Evolutionary conservation across 1,139 yeast species (phyloP).

Genomic region (Insectozyma bohioensis): DNA sequence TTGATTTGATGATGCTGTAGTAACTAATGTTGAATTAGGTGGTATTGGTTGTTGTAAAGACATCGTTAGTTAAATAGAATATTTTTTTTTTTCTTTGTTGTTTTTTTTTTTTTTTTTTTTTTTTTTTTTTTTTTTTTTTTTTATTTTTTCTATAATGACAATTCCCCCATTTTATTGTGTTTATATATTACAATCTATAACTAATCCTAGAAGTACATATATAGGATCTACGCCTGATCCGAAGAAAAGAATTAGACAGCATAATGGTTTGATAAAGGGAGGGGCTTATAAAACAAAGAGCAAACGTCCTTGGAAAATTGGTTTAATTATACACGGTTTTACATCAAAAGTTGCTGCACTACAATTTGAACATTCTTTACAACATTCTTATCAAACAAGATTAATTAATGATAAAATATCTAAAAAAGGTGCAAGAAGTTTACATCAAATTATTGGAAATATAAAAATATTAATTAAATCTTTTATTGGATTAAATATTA

Average conservation of each 20-base stretch:
- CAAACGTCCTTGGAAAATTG: conserved; percentile 73
- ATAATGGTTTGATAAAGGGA: conserved; percentile 67
- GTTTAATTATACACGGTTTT: conserved; percentile 63
- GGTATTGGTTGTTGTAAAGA: conserved; percentile 9
- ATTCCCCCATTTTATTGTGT: conserved; percentile 58
- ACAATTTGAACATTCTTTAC: conserved; percentile 79
- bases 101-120: conserved; percentile 2
- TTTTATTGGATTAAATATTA: conserved; percentile 38
- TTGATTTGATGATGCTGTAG: conserved; percentile 30
- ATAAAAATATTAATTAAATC: conserved; percentile 45
- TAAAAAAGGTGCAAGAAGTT: conserved; percentile 31
- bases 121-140: conserved; percentile 1
- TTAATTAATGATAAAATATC: conserved; percentile 41
- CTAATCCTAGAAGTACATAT: conserved; percentile 58
- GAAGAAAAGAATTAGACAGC: conserved; percentile 64
- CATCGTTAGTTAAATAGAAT: conserved; percentile 2
- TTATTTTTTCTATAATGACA: conserved; percentile 1
- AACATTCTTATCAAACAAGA: conserved; percentile 65
- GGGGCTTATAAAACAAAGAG: conserved; percentile 73
- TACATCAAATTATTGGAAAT: conserved; percentile 54
- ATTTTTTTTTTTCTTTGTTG: background rate
- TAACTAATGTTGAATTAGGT: conserved; percentile 12
- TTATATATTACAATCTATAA: conserved; percentile 59
- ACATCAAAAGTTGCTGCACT: conserved; percentile 70
- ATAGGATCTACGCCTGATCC: conserved; percentile 83